Evolutionary conservation across 2,329 filamentous ascomycete species (phyloP).

Genomic region (Penicillium sp.): DNA sequence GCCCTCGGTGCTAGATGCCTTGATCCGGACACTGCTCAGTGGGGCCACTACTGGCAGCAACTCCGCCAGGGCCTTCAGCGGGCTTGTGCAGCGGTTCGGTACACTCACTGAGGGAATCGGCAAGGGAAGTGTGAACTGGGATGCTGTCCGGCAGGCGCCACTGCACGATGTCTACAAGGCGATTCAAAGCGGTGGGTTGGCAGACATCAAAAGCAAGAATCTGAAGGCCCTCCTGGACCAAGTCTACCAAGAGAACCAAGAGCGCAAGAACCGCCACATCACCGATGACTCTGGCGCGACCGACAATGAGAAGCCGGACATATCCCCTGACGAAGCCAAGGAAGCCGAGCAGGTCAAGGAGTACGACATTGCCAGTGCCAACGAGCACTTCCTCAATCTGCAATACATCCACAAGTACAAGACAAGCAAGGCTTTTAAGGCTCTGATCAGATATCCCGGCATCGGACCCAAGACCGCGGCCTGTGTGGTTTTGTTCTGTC

Average conservation of each 20-base stretch:
- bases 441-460: constrained; percentile 61
- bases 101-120: constrained; percentile 64
- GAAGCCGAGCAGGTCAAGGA: constrained; percentile 55
- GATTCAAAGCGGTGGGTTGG: constrained; percentile 71
- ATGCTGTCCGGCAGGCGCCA: constrained; percentile 64
- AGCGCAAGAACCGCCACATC: constrained; percentile 54
- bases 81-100: constrained; percentile 66
- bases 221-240: constrained; percentile 75
- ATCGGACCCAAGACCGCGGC: constrained; percentile 69
- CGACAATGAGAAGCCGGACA: constrained; percentile 22
- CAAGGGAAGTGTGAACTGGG: constrained; percentile 74
- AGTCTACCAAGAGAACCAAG: constrained; percentile 68
- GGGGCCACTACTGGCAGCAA: constrained; percentile 63
- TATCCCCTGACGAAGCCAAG: constrained; percentile 27
- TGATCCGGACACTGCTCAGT: constrained; percentile 64
- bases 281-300: constrained; percentile 47
- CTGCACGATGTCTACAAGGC: constrained; percentile 65
- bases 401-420: constrained; percentile 61
- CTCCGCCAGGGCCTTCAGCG: constrained; percentile 66
- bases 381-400: constrained; percentile 64
- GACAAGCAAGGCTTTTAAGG: constrained; percentile 59
- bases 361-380: constrained; percentile 58
- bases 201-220: constrained; percentile 68
- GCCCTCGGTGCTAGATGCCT: constrained; percentile 64
- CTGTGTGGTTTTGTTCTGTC: constrained; percentile 66